Evolutionary conservation across 495 filamentous ascomycete genomes (phyloP), one percentile per base, ranked within the genome.

Genomic region (Penicillium angulare): DNA sequence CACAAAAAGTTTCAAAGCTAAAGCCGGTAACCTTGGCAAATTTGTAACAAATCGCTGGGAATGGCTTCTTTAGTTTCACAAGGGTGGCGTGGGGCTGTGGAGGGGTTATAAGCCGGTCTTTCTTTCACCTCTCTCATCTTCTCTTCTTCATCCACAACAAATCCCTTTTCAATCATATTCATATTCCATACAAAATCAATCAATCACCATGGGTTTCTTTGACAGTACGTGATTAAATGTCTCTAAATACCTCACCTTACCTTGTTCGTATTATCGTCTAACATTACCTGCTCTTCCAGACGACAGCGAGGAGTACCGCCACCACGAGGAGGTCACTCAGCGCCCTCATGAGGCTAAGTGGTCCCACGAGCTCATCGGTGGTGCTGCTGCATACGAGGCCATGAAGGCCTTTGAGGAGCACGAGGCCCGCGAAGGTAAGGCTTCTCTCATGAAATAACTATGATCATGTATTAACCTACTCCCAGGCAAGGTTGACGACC

Each of bases 361-460:
- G 56, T 73, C 76, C 60, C 86, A 89, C 67, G 87, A 90, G 71
- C 59, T 86, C 31, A 65, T 91, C 47, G 85, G 80, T 52, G 85
- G 84, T 49, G 87, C 83, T 35, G 86, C 86, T 27, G 81, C 85
- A 52, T 89, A 86, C 65, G 86, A 84, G 64, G 86, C 82, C 55
- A 83, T 88, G 76, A 86, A 87, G 71, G 69, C 80, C 15, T 90
- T 86, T 68, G 85, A 90, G 67, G 74, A 87, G 53, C 72, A 81
- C 43, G 81, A 85, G 60, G 79, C 79, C 51, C 64, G 65, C 23
- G 78, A 89, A 61, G 86, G 84, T 86, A 71, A 29, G 36, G 3
- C 13, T 22, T 16, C n/a, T 2, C 9, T 26, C 5, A 31, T 26
- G 24, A 13, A 15, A 2, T n/a, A 27, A n/a, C 26, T 34, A 47